phyloP scores from a whole-genome alignment of 2,329 filamentous ascomycete species.

The Aspergillus pseudoviridinutans region DNA sequence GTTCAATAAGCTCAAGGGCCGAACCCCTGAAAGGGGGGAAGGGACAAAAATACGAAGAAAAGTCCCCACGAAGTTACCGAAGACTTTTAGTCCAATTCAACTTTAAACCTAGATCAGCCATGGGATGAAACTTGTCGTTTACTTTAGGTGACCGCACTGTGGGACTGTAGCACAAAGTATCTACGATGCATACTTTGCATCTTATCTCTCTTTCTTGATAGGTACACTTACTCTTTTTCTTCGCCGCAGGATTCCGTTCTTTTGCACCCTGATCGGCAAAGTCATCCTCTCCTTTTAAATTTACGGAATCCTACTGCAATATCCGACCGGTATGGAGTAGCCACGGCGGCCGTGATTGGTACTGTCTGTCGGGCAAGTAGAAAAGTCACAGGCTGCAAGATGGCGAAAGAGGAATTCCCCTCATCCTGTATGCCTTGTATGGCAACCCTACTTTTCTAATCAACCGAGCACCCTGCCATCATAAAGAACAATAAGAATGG shows the following conservation, averaged over 20 bases:
- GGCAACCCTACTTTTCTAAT: not conserved
- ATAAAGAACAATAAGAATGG: not conserved
- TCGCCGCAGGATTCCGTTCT: not conserved
- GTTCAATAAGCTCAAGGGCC: slow-evolving; percentile 17
- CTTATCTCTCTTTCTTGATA: not conserved
- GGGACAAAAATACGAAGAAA: no score
- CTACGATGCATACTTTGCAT: not conserved
- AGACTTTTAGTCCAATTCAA: slow-evolving; percentile 16
- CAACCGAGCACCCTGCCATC: not conserved
- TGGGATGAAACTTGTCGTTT: not conserved
- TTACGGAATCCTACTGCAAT: not conserved
- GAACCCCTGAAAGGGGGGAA: slow-evolving; percentile 22
- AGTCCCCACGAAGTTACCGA: slow-evolving; percentile 18
- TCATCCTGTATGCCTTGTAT: not conserved
- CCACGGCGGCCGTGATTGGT: slow-evolving; percentile 3
- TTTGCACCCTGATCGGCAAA: not conserved
- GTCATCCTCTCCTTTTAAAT: not conserved
- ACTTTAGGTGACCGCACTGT: not conserved
- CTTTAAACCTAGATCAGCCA: slow-evolving; percentile 12
- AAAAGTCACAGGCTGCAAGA: not conserved
- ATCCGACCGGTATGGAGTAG: not conserved
- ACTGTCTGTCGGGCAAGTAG: not conserved
- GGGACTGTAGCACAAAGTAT: not conserved
- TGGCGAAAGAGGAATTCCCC: not conserved
- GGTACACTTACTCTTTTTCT: not conserved